Evolutionary conservation across 164 flowering plant species (phyloP).

Genomic region (Kalanchoe fedtschenkoi): DNA sequence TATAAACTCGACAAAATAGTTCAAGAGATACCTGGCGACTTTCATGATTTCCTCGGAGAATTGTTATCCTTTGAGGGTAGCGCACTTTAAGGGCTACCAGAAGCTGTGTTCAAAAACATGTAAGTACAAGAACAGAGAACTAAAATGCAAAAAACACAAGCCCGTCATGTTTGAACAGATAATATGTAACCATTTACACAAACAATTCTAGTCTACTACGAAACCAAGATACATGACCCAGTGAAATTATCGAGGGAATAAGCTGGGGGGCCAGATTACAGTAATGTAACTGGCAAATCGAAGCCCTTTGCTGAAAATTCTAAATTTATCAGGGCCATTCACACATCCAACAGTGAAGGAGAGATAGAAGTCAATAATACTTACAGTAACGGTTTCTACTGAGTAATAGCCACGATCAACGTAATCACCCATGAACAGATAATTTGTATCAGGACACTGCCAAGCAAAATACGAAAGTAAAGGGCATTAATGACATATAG

Average conservation of each 20-base stretch:
- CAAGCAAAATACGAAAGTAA: conserved; percentile 6
- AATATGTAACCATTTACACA: not conserved
- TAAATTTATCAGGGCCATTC: too few species aligned
- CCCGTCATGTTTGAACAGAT: not conserved
- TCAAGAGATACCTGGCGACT: conserved; percentile 73
- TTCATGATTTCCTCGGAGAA: conserved; percentile 93
- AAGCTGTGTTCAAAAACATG: conserved; percentile 37
- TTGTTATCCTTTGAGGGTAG: conserved; percentile 77
- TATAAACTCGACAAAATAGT: not conserved
- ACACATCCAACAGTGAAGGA: too few species aligned
- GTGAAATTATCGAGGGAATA: too few species aligned
- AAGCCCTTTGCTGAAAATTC: too few species aligned
- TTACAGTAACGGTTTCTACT: conserved; percentile 91
- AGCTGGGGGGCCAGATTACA: not conserved
- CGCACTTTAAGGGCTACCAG: conserved; percentile 86
- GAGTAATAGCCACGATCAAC: conserved; percentile 96
- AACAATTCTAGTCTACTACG: not conserved
- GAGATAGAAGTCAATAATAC: conserved; percentile 13
- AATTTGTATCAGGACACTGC: conserved; percentile 96
- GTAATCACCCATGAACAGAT: conserved; percentile 96
- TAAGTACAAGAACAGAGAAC: not conserved
- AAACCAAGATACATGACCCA: not conserved
- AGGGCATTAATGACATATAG: not conserved
- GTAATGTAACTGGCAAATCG: too few species aligned
- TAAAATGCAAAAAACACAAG: not conserved